These are phyloP conservation scores for Apiotrichum domesticum DNA, from an alignment of 1,284 basidiomycete genomes.

Conservation along the genomic window DNA sequence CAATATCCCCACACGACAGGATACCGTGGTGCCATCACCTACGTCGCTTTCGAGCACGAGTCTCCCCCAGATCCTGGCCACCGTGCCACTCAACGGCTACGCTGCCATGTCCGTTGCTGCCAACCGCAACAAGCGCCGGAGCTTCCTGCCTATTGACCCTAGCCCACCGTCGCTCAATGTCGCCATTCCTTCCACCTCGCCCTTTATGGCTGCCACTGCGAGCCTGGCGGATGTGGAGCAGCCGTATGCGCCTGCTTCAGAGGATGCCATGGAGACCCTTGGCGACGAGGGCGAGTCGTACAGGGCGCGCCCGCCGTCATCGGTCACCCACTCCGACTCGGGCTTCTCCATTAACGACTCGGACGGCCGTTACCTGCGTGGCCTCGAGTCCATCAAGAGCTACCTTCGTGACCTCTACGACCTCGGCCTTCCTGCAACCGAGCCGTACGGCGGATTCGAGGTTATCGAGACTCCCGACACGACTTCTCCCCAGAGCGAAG, in stretches of 20 bases:
- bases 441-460: conserved; percentile 42
- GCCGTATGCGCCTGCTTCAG: not conserved
- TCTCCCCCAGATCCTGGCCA: not conserved
- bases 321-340: conserved; percentile 16
- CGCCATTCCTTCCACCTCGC: conserved; percentile 56
- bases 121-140: conserved; percentile 57
- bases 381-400: conserved; percentile 82
- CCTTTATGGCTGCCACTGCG: conserved; percentile 50
- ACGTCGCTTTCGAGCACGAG: not conserved
- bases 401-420: conserved; percentile 95
- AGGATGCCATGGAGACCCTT: conserved; percentile 17
- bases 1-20: conserved; percentile 5
- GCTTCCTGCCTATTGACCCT: conserved; percentile 74
- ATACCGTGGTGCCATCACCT: not conserved
- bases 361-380: conserved; percentile 44
- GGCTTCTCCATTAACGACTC: conserved; percentile 17
- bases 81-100: not conserved
- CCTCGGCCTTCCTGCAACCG: conserved; percentile 50
- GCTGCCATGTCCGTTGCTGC: not conserved
- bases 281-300: conserved; percentile 14
- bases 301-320: conserved; percentile 13
- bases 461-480: conserved; percentile 19
- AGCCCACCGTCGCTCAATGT: conserved; percentile 47
- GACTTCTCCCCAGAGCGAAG: not conserved
- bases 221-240: conserved; percentile 12